Evolutionary conservation across 305 asterid species (phyloP), one percentile per base, ranked within the genome.

Genomic region (Rubia tinctorum): DNA sequence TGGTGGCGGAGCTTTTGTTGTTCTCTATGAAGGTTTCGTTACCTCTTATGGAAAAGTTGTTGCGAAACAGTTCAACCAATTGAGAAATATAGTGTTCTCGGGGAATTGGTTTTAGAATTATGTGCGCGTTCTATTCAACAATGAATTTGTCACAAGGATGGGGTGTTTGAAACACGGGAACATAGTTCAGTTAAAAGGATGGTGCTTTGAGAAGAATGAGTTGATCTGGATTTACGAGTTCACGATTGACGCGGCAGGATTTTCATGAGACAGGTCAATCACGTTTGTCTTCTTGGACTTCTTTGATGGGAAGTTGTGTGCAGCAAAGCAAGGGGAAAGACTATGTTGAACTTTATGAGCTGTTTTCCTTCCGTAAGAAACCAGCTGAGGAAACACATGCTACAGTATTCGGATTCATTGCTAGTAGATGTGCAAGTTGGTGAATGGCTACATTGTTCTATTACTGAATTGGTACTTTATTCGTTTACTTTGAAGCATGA

Each of bases 261-360:
- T 72, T 90, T 80, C 66, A 81, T 25, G 93, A 85, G 84, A 91
- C 83, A 3, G 80, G 80, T 49, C 78, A 75, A 63, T 86, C 84
- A 4, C 77, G 82, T 73, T 80, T 92, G 78, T 79, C 91, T 61
- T 86, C 96, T 71, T 88, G 93, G 95, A 92, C 98, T 71, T 93
- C 96, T 7, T 63, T 92, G 61, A 89, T 92, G 25, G 96, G 96
- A 63, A 96, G 96, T 18, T 89, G 68, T 79, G 83, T 89, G 83
- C 89, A 87, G 60, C 72, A 69, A 17, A 92, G 83, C 63, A 85
- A 84, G 75, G 43, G 67, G 56, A 78, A 75, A 76, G 88, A 84
- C 96, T 6, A n/a, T n/a, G 79, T 87, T 77, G 75, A 51, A 62
- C 85, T 88, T 68, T 81, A 67, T 23, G 81, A 77, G 76, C 76